phyloP scores from a whole-genome alignment of 441 rosid species.

The Lepidium campestre region DNA sequence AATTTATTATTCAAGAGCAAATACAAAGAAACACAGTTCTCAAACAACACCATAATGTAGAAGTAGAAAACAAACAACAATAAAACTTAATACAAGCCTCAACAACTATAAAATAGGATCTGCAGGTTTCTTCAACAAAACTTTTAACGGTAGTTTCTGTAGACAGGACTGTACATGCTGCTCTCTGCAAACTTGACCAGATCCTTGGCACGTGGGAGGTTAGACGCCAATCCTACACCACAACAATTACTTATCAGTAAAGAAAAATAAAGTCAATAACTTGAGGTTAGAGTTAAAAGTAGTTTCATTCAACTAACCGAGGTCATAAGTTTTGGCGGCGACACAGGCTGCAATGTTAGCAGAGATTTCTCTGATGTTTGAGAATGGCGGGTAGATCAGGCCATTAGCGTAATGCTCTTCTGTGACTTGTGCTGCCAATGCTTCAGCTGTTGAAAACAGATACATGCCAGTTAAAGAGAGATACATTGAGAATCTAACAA shows the following conservation, averaged over 20 bases:
- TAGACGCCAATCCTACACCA: slow-evolving; percentile 72
- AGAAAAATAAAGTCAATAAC: background rate
- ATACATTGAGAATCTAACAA: background rate
- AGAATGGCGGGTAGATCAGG: slow-evolving; percentile 84
- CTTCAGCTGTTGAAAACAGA: slow-evolving; percentile 61
- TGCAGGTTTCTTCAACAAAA: slow-evolving; percentile 18
- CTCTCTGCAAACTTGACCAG: slow-evolving; percentile 87
- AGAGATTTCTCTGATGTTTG: slow-evolving; percentile 84
- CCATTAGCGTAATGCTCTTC: slow-evolving; percentile 62
- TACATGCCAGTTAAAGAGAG: background rate
- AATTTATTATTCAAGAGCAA: background rate
- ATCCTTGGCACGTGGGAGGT: slow-evolving; percentile 79
- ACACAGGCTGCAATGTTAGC: slow-evolving; percentile 86
- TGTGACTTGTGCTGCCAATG: slow-evolving; percentile 74
- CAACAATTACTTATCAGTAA: background rate
- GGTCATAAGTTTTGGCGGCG: slow-evolving; percentile 88
- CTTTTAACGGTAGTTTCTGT: slow-evolving; percentile 63
- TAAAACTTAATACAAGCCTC: slow-evolving; percentile 17
- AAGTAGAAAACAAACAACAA: background rate
- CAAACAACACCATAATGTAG: background rate
- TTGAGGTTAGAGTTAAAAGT: background rate
- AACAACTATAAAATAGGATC: background rate
- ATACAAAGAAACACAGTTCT: background rate
- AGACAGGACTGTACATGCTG: slow-evolving; percentile 87
- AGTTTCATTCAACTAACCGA: slow-evolving; percentile 45